Percentiles rank a stretch among this genome's conserved stretches.
Evolutionary conservation across 495 filamentous ascomycete genomes (phyloP).

Genomic region (Lophiotrema nucula): DNA sequence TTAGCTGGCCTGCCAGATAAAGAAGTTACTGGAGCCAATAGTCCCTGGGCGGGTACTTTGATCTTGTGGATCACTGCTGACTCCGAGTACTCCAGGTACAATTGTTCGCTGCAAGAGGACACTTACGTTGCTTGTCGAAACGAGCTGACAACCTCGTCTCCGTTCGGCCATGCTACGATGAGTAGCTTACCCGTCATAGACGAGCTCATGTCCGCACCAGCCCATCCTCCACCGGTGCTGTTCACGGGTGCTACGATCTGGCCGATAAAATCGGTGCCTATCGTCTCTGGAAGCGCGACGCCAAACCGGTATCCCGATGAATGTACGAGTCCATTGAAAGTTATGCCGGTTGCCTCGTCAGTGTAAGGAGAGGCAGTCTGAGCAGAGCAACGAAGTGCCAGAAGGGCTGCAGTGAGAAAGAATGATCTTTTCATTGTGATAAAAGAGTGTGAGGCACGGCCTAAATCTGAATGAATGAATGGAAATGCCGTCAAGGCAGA

Average conservation of each 20-base stretch:
- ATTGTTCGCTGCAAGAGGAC: no score
- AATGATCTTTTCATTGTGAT: constrained; percentile 16
- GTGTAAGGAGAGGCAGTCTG: constrained; percentile 36
- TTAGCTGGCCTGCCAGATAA: neutral
- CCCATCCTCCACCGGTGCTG: constrained; percentile 36
- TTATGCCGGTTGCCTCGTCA: constrained; percentile 43
- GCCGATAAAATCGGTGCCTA: constrained; percentile 43
- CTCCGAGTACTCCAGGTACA: no score
- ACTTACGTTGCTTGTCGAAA: constrained; percentile 39
- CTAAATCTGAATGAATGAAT: neutral
- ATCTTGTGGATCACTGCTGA: no score
- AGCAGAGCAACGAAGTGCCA: constrained; percentile 3
- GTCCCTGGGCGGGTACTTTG: no score
- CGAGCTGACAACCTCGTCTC: constrained; percentile 37
- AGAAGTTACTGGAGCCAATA: neutral
- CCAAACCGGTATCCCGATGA: constrained; percentile 41
- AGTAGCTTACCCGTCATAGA: constrained; percentile 45
- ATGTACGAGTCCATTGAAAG: constrained; percentile 39
- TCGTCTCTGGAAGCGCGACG: constrained; percentile 40
- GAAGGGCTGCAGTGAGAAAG: constrained; percentile 4
- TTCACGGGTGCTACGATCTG: constrained; percentile 40
- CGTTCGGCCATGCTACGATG: constrained; percentile 43
- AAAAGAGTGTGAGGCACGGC: constrained; percentile 4
- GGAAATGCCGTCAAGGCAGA: constrained; percentile 24
- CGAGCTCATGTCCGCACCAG: constrained; percentile 37